These are phyloP conservation scores for Gleditsia sinensis DNA, from an alignment of 306 rosid species.

Conservation along the genomic window DNA sequence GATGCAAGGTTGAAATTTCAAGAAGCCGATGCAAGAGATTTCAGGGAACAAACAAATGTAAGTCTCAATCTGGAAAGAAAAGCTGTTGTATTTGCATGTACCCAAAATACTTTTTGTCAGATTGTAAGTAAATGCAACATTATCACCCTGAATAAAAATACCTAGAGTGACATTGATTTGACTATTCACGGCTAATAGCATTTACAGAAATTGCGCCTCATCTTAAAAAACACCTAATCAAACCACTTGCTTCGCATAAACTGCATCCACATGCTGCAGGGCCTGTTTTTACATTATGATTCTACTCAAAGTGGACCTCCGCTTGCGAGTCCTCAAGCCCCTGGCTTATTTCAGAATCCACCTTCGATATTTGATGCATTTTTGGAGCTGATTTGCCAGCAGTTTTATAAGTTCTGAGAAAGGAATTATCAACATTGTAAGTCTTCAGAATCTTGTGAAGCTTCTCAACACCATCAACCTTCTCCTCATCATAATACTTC, in stretches of 20 bases:
- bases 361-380: constrained; percentile 43
- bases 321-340: neutral
- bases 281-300: neutral
- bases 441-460: constrained; percentile 61
- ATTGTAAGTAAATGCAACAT: no score
- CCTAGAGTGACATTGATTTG: neutral
- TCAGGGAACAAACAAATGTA: no score
- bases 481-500: constrained; percentile 63
- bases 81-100: no score
- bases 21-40: no score
- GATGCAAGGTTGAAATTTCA: no score
- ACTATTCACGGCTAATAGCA: neutral
- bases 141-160: no score
- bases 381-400: constrained; percentile 46
- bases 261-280: constrained; percentile 3
- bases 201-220: neutral
- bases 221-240: constrained; percentile 17
- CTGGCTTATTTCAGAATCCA: constrained; percentile 25
- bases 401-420: constrained; percentile 50
- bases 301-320: constrained; percentile 7
- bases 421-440: constrained; percentile 48
- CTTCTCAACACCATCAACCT: constrained; percentile 59
- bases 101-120: no score
- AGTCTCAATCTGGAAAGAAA: no score
- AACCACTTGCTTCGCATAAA: constrained; percentile 2